These are phyloP conservation scores for Mucor racemosus DNA, from an alignment of 371 early-diverging fungal genomes.

Conservation along the genomic window DNA sequence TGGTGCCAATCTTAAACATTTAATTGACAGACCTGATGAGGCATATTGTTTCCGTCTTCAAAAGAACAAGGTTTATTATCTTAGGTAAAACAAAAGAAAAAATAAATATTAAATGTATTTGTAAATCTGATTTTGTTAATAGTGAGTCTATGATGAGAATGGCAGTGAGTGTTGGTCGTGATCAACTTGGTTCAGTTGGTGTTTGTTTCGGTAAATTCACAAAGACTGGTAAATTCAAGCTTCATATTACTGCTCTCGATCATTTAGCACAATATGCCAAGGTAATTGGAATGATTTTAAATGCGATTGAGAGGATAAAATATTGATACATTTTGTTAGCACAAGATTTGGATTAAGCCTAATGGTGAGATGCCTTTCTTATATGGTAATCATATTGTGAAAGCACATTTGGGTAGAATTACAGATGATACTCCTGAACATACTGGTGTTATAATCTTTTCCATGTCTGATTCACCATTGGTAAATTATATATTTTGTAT, in stretches of 20 bases:
- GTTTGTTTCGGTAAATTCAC: slow-evolving; percentile 99
- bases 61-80: slow-evolving; percentile 92
- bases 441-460: slow-evolving; percentile 95
- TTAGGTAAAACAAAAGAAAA: slow-evolving; percentile 62
- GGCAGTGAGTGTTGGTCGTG: slow-evolving; percentile 85
- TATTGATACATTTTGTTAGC: slow-evolving; percentile 20
- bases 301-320: neutral
- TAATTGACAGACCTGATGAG: slow-evolving; percentile 95
- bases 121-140: neutral
- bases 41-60: slow-evolving; percentile 95
- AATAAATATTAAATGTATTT: neutral
- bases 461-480: slow-evolving; percentile 94
- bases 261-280: slow-evolving; percentile 94
- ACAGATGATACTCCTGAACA: slow-evolving; percentile 98
- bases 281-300: slow-evolving; percentile 43
- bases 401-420: slow-evolving; percentile 96
- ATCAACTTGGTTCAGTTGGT: slow-evolving; percentile 91
- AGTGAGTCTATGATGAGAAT: slow-evolving; percentile 91
- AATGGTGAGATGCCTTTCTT: slow-evolving; percentile 99
- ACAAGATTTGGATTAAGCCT: slow-evolving; percentile 96
- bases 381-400: slow-evolving; percentile 99
- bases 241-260: slow-evolving; percentile 95
- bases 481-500: slow-evolving; percentile 35
- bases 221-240: slow-evolving; percentile 95
- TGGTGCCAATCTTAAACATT: slow-evolving; percentile 92